phyloP scores from a whole-genome alignment of 176 grass and related monocot species.

The Ananas comosus region DNA sequence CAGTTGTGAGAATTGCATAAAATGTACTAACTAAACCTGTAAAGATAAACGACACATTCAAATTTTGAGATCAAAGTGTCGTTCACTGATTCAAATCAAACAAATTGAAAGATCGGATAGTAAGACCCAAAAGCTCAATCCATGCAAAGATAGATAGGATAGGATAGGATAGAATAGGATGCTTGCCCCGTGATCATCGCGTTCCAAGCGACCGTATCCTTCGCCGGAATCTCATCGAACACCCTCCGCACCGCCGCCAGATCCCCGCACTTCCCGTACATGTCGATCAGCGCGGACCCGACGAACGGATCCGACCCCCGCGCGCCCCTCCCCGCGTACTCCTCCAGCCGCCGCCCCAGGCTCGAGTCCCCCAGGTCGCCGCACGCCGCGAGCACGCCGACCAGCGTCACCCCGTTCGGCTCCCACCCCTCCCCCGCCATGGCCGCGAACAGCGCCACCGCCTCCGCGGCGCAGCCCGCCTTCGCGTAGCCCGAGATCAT shows the following conservation, averaged over 20 bases:
- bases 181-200: conserved; percentile 82
- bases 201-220: conserved; percentile 64
- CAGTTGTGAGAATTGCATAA: no score
- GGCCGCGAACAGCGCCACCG: conserved; percentile 13
- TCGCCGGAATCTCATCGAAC: conserved; percentile 39
- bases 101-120: not conserved
- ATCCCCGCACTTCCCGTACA: conserved; percentile 76
- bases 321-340: conserved; percentile 15
- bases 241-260: conserved; percentile 35
- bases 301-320: conserved; percentile 33
- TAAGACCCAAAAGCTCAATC: not conserved
- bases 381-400: conserved; percentile 32
- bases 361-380: conserved; percentile 35
- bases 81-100: not conserved
- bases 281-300: conserved; percentile 44
- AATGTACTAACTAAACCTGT: no score
- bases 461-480: conserved; percentile 22
- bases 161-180: conserved; percentile 2
- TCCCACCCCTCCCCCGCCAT: conserved; percentile 20
- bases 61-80: no score
- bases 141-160: not conserved
- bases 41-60: no score
- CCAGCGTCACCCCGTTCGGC: conserved; percentile 34
- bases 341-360: conserved; percentile 48
- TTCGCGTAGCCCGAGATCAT: conserved; percentile 33